These are phyloP conservation scores for Novakomyces olei DNA, from an alignment of 805 yeast species.

Conservation along the genomic window DNA sequence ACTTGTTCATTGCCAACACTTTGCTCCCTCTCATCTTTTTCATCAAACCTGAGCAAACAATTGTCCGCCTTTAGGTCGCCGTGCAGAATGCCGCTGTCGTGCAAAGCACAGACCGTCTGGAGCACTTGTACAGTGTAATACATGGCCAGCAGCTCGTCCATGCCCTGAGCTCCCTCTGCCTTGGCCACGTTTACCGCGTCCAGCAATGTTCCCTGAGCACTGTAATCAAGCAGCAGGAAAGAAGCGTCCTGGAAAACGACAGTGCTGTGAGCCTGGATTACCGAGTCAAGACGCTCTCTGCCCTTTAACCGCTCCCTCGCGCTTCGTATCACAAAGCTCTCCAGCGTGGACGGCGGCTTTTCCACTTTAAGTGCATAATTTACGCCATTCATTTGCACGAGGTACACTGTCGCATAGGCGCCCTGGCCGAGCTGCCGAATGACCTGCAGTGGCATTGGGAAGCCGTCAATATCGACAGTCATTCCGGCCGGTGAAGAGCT, in stretches of 20 bases:
- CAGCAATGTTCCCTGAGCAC: slow-evolving; percentile 47
- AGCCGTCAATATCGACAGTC: too few species aligned
- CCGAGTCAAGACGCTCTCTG: slow-evolving; percentile 16
- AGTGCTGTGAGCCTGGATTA: slow-evolving; percentile 30
- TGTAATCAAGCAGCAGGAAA: slow-evolving; percentile 40
- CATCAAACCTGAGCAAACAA: slow-evolving; percentile 45
- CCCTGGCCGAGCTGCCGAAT: slow-evolving; percentile 49
- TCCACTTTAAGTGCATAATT: slow-evolving; percentile 50
- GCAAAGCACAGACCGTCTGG: slow-evolving; percentile 37
- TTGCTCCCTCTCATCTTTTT: slow-evolving; percentile 5
- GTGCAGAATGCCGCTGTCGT: slow-evolving; percentile 44
- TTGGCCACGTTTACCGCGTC: slow-evolving; percentile 38
- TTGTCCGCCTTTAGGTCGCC: slow-evolving; percentile 76
- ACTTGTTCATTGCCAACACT: slow-evolving; percentile 14
- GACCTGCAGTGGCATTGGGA: too few species aligned
- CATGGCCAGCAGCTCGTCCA: slow-evolving; percentile 40
- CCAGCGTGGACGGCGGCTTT: slow-evolving; percentile 55
- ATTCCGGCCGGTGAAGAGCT: too few species aligned
- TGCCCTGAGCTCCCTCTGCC: slow-evolving; percentile 12
- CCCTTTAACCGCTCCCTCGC: slow-evolving; percentile 23
- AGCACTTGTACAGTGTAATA: slow-evolving; percentile 45
- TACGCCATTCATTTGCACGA: slow-evolving; percentile 41
- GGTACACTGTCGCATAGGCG: slow-evolving; percentile 57
- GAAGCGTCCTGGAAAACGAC: slow-evolving; percentile 45
- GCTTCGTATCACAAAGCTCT: slow-evolving; percentile 46